Conservation (phyloP, 495 filamentous ascomycete species). For the Penicillium subrubescens region DNA sequence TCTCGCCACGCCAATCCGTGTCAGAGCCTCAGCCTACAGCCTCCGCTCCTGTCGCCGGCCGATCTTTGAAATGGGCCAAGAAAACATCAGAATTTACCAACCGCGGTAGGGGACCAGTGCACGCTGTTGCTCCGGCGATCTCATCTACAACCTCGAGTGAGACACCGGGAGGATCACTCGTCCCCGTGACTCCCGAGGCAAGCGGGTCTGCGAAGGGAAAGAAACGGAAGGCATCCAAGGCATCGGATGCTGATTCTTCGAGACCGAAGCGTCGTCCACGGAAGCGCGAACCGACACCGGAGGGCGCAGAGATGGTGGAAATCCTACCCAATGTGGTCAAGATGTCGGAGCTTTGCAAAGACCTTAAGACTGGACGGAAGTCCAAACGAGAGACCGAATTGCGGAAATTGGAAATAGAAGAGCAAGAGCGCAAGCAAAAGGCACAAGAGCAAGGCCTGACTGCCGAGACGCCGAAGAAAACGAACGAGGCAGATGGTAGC, state of each 20-base stretch:
- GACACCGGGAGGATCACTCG: not conserved
- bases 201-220: constrained; percentile 22
- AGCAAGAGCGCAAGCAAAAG: constrained; percentile 50
- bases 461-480: constrained; percentile 32
- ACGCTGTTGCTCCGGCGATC: constrained; percentile 9
- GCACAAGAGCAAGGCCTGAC: constrained; percentile 40
- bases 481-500: constrained; percentile 27
- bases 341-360: constrained; percentile 82
- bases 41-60: constrained; percentile 2
- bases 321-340: constrained; percentile 70
- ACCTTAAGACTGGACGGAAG: constrained; percentile 75
- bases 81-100: constrained; percentile 24
- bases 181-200: constrained; percentile 13
- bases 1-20: not conserved
- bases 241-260: constrained; percentile 26
- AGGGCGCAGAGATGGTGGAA: constrained; percentile 70
- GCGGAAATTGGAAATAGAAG: constrained; percentile 54
- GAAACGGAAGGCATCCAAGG: constrained; percentile 34
- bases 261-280: constrained; percentile 34
- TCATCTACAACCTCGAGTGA: not conserved
- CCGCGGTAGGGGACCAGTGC: constrained; percentile 2
- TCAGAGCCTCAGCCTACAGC: not conserved
- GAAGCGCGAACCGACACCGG: constrained; percentile 66
- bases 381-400: constrained; percentile 70
- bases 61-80: constrained; percentile 19